Evolutionary conservation across 768 basidiomycete genomes (phyloP).

Genomic region (Dioszegia aurantiaca): DNA sequence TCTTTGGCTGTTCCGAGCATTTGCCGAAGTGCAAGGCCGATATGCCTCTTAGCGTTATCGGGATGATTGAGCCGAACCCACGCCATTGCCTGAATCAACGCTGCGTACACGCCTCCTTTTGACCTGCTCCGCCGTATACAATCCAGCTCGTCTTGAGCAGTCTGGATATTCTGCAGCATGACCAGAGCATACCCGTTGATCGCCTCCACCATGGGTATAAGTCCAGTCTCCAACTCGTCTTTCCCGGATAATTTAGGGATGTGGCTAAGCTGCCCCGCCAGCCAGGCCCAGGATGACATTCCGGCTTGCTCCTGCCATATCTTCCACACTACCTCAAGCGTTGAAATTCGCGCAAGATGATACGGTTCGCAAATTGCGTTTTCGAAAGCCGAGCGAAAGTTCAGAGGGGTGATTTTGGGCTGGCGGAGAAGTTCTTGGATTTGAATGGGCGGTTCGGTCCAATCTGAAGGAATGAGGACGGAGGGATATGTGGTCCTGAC

Average conservation of each 20-base stretch:
- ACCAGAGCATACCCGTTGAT: conserved; percentile 4
- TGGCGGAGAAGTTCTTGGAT: not conserved
- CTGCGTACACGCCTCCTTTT: not conserved
- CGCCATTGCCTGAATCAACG: conserved; percentile 1
- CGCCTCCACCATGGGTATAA: not conserved
- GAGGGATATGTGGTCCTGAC: no score
- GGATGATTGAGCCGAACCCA: not conserved
- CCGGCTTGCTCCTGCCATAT: conserved; percentile 8
- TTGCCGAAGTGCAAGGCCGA: not conserved
- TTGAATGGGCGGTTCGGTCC: not conserved
- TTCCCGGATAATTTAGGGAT: not conserved
- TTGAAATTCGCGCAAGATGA: conserved; percentile 1
- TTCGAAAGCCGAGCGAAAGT: conserved; percentile 11
- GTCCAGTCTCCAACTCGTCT: conserved; percentile 1
- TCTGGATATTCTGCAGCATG: not conserved
- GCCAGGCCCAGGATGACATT: conserved; percentile 18
- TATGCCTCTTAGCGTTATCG: not conserved
- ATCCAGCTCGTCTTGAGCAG: not conserved
- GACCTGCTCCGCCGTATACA: conserved; percentile 6
- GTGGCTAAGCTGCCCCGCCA: conserved; percentile 14
- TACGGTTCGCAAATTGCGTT: not conserved
- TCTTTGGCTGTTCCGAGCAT: not conserved
- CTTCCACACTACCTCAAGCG: conserved; percentile 1
- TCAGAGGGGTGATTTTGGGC: not conserved
- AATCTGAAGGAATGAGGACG: no score